Evolutionary conservation across 176 grass and related monocot genomes (phyloP), one percentile per base, ranked within the genome.

Genomic region (Rhynchospora pubera): DNA sequence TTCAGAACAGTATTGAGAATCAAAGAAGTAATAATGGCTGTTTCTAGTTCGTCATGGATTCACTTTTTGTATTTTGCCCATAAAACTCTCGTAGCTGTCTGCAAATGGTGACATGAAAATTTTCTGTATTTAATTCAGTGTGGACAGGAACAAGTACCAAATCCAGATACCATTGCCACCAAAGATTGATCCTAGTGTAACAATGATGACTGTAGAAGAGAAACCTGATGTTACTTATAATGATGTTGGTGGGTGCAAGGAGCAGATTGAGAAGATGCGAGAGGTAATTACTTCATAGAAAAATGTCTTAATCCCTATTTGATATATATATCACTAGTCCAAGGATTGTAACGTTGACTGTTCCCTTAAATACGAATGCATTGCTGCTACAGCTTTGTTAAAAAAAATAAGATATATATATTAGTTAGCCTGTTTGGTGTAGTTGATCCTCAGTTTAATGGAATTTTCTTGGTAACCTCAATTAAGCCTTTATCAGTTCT

Each of bases 131-230:
- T 78, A 19, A 58, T 85, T 44, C 91, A 97, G 94, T 62, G 94
- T 97, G 71, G 94, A 97, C 51, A 87, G 94, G 18, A 94, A 94
- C 77, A 94, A 94, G 83, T 97, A 97, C 47, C 92, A 97, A 85
- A 97, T 94, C 34, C 94, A 97, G 62, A 97, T 97, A 72, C 94
- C 94, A 9, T 62, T 97, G 62, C 94, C 89, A 61, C 91, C 94
- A 5, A 97, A 97, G 83, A 94, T 97, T 84, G 94, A 97, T 63
- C 94, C 94, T 7, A 97, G 91, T 53, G 94, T 97, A 77, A 97
- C 94, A 19, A 97, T 97, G 94, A 97, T 97, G 94, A 97, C 94
- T 0, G 94, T 97, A 14, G 94, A 97, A 81, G 94, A 94, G 83
- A 97, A 97, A 65, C 94, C 94, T 18, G 94, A 97, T 74, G 92